Evolutionary conservation across 2,329 filamentous ascomycete species (phyloP).

Genomic region (Hymenoscyphus occultus): DNA sequence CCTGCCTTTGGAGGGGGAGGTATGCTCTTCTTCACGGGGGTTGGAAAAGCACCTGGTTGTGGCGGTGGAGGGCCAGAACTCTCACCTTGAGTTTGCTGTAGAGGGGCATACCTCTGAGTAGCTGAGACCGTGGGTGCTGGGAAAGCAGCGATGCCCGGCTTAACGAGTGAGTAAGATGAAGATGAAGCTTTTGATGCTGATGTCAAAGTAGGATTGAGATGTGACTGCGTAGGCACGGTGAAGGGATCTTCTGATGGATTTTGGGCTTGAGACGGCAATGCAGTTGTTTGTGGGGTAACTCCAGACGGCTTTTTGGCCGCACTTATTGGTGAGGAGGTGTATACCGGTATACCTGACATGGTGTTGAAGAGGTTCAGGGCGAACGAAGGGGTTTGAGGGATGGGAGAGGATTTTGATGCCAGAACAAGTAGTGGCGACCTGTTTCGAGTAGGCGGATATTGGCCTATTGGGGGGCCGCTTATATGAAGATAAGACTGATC

Average conservation of each 20-base stretch:
- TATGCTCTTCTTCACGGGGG: conserved; percentile 38
- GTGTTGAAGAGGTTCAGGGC: neutral
- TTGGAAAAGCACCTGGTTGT: conserved; percentile 55
- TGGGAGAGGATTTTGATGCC: neutral
- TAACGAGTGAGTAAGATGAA: conserved; percentile 39
- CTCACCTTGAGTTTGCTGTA: conserved; percentile 40
- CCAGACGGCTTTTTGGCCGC: conserved; percentile 50
- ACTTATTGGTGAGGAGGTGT: conserved; percentile 57
- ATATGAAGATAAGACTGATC: neutral
- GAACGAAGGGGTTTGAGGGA: neutral
- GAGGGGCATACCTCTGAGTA: conserved; percentile 36
- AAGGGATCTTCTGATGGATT: conserved; percentile 18
- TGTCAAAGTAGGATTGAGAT: conserved; percentile 26
- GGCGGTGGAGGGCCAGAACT: conserved; percentile 49
- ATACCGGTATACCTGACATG: conserved; percentile 61
- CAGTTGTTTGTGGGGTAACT: conserved; percentile 46
- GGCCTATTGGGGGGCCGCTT: too few relatives aligned
- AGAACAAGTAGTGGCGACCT: neutral
- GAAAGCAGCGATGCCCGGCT: conserved; percentile 49
- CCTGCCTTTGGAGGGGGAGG: conserved; percentile 53
- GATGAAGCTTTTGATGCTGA: conserved; percentile 34
- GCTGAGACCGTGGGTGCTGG: conserved; percentile 40
- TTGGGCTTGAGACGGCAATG: conserved; percentile 27
- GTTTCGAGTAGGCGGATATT: neutral
- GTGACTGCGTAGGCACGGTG: neutral